These are phyloP conservation scores for Geotrichum reessii DNA, from an alignment of 1,139 yeast genomes.

Conservation along the genomic window DNA sequence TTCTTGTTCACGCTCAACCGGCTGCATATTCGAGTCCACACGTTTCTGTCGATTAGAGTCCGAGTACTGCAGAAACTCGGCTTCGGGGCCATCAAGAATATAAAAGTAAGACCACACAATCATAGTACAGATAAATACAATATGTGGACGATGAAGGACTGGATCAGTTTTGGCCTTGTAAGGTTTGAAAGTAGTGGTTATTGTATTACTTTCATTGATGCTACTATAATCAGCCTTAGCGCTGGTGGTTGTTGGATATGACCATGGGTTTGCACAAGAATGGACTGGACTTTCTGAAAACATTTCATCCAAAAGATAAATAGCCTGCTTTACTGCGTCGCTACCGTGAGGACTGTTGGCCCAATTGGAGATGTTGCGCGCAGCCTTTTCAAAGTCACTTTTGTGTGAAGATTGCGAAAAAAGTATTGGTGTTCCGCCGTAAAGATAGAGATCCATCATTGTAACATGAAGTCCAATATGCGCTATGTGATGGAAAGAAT, in stretches of 20 bases:
- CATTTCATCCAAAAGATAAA: constrained; percentile 29
- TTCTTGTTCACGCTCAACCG: background rate
- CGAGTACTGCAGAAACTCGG: constrained; percentile 21
- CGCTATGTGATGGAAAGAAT: constrained; percentile 51
- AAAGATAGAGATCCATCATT: constrained; percentile 71
- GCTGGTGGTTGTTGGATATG: background rate
- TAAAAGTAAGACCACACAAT: constrained; percentile 57
- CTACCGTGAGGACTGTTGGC: constrained; percentile 6
- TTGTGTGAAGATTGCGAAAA: constrained; percentile 37
- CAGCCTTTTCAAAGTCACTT: constrained; percentile 33
- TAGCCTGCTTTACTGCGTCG: constrained; percentile 25
- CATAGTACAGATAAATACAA: constrained; percentile 48
- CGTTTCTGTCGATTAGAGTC: background rate
- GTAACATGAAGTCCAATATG: constrained; percentile 66
- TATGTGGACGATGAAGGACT: constrained; percentile 51
- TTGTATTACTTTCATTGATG: background rate
- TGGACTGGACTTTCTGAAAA: constrained; percentile 12
- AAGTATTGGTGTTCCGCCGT: constrained; percentile 77
- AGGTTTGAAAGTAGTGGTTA: constrained; percentile 13
- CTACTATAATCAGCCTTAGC: background rate
- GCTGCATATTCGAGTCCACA: background rate
- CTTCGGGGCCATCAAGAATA: constrained; percentile 52
- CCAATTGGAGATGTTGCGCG: constrained; percentile 2
- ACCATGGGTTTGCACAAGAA: constrained; percentile 15
- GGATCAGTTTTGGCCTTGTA: constrained; percentile 49